Conservation (phyloP, 2,329 filamentous ascomycete species). For the Ophiocordyceps camponoti-leonardi region DNA sequence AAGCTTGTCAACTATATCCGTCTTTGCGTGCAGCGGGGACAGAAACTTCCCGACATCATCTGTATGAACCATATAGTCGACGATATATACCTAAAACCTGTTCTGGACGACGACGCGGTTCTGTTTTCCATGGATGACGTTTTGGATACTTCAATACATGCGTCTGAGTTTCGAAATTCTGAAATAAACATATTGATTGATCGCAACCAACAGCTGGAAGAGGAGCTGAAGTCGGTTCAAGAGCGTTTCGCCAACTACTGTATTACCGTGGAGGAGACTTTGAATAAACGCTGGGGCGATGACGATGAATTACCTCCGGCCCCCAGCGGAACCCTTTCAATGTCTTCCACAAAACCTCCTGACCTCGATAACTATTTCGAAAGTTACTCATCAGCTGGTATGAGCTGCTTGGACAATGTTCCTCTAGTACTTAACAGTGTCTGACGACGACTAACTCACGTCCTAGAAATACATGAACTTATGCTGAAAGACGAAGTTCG, state of each 20-base stretch:
- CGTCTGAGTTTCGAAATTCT: constrained; percentile 11
- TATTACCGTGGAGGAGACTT: constrained; percentile 45
- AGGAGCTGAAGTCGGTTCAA: constrained; percentile 40
- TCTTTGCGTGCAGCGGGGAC: constrained; percentile 24
- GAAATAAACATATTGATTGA: constrained; percentile 15
- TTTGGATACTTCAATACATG: constrained; percentile 4
- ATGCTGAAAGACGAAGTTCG: constrained; percentile 87
- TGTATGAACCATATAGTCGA: constrained; percentile 48
- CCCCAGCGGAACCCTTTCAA: neutral
- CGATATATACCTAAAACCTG: constrained; percentile 68
- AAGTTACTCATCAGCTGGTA: constrained; percentile 45
- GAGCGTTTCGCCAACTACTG: constrained; percentile 50
- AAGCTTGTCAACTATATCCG: constrained; percentile 59
- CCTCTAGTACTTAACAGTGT: too few species aligned
- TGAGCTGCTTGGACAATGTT: constrained; percentile 5
- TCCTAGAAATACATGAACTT: constrained; percentile 70
- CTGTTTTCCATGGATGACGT: constrained; percentile 72
- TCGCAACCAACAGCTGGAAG: constrained; percentile 39
- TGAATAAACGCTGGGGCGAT: constrained; percentile 47
- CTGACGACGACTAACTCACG: neutral
- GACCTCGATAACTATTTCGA: constrained; percentile 33
- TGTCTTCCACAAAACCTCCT: neutral
- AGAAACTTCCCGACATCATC: constrained; percentile 37
- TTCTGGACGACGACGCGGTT: constrained; percentile 76
- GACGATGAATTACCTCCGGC: constrained; percentile 21